Evolutionary conservation across 495 filamentous ascomycete species (phyloP), one percentile per base, ranked within the genome.

Genomic region (Amphirosellinia nigrospora): DNA sequence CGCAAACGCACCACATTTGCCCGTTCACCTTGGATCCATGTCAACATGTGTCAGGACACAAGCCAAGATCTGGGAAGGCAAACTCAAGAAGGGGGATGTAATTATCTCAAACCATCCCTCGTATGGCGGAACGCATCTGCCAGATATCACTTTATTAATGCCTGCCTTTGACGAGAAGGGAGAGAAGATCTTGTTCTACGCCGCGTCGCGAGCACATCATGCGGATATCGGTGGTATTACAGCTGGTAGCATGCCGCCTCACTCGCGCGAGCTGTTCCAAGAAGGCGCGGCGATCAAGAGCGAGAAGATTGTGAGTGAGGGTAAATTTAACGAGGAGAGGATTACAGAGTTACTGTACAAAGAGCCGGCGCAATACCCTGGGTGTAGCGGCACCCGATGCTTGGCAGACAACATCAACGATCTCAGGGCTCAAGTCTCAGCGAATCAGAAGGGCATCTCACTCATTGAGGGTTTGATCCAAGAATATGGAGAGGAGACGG

Each of bases 171-270:
- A 86, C 72, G 76, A 81, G 23, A 87, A 86, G 38, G 93, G 92
- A 16, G 90, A 92, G 55, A 89, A 93, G 38, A 98, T 99, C 66
- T 87, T 98, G 71, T 99, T 99, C 81, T 99, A 98, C 75, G 96
- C 97, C 6, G 96, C 96, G 3, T 97, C 94, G 9, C 88, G 96
- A 38, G 96, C 96, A 0, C 96, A 99, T 77, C 96, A 99, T 71
- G 96, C 96, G 2, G 96, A 99, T 78, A 98, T 99, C 72, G 96
- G 96, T 16, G 96, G 96, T 36, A 98, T 98, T 64, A 87, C 97
- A 5, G 95, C 96, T 0, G 96, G 96, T 10, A 96, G 93, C 45
- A 99, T 99, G 96, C 96, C 96, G 1, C 96, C 96, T 1, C 92
- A 97, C 70, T 97, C 94, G 3, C 89, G 91, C 6, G 96, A 98